phyloP scores from a whole-genome alignment of 345 rosid genomes.

The Eutrema heterophyllum region DNA sequence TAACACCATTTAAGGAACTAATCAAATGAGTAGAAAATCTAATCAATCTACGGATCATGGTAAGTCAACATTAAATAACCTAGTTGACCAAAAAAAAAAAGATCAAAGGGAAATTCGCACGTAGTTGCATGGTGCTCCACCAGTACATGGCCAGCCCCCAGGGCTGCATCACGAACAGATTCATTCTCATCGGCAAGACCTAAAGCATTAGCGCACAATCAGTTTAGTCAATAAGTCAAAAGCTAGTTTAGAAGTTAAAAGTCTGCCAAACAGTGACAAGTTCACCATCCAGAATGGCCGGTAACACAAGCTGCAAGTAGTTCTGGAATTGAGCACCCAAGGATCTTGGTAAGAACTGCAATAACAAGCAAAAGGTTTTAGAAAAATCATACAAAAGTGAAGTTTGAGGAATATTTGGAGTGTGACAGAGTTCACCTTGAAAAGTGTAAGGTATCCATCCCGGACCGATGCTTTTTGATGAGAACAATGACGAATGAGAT shows the following conservation, averaged over 20 bases:
- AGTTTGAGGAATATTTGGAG: background rate
- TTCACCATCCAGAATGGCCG: conserved; percentile 91
- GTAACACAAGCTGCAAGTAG: conserved; percentile 89
- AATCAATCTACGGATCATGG: background rate
- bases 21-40: background rate
- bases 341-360: conserved; percentile 91
- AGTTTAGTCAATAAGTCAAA: conserved; percentile 7
- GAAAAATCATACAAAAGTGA: background rate
- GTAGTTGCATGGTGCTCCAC: conserved; percentile 99
- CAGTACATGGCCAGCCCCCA: conserved; percentile 96
- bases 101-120: conserved; percentile 31
- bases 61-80: background rate
- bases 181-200: conserved; percentile 99
- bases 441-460: conserved; percentile 96
- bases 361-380: conserved; percentile 22
- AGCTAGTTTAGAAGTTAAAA: conserved; percentile 9
- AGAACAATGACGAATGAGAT: conserved; percentile 86
- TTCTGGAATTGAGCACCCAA: conserved; percentile 92
- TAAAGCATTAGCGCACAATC: conserved; percentile 30
- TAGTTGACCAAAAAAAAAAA: background rate
- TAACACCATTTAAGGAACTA: background rate
- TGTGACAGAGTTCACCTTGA: conserved; percentile 52
- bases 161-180: conserved; percentile 98
- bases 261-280: background rate
- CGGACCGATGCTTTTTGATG: conserved; percentile 92